phyloP scores from a whole-genome alignment of 225 moss, liverwort and hornwort genomes.

The Climacium dendroides region DNA sequence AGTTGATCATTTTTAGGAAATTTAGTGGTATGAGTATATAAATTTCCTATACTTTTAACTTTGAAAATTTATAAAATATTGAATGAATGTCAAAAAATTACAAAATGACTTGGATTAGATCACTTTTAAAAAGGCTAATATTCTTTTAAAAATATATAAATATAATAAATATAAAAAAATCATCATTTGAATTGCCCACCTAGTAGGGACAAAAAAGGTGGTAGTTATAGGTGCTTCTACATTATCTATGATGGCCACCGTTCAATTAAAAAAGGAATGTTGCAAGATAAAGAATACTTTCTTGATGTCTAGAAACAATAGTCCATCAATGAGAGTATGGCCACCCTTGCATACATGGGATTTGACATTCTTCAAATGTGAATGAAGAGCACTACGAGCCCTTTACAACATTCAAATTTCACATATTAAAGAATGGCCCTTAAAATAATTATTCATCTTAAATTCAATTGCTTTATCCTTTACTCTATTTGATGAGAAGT shows the following conservation, averaged over 20 bases:
- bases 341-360: too few species aligned
- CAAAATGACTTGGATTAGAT: background rate
- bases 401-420: too few species aligned
- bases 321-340: background rate
- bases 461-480: too few species aligned
- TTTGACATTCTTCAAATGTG: too few species aligned
- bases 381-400: too few species aligned
- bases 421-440: too few species aligned
- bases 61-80: background rate
- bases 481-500: too few species aligned
- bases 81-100: background rate
- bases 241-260: too few species aligned
- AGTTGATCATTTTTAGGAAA: fast-evolving
- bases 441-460: too few species aligned
- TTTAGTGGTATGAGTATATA: too few species aligned
- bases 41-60: background rate
- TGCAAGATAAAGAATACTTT: background rate
- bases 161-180: too few species aligned
- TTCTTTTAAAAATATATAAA: too few species aligned
- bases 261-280: background rate
- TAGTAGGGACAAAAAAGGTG: fast-evolving
- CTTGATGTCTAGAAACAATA: background rate
- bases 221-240: background rate
- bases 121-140: background rate
- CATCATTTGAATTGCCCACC: background rate